Percentiles rank a stretch among this genome's conserved stretches.
Conservation (phyloP, 495 filamentous ascomycete species). For the Tetracladium setigerum region DNA sequence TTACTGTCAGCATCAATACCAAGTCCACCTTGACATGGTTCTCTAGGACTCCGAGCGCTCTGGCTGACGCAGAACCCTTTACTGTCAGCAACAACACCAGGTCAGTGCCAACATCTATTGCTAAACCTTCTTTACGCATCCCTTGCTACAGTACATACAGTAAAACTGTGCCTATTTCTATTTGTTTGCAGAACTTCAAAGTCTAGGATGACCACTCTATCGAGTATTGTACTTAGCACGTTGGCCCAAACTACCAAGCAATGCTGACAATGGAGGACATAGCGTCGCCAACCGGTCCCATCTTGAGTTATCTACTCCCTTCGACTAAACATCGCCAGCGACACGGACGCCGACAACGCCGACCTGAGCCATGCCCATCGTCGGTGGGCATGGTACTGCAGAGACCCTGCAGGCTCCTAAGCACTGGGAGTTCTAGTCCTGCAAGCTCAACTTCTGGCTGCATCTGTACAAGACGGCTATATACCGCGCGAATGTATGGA, state of each 20-base stretch:
- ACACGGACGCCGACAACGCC: constrained; percentile 1
- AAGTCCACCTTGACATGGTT: too few relatives aligned
- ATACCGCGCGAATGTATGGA: constrained; percentile 15
- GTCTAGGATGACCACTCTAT: constrained; percentile 6
- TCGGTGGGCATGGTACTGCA: constrained; percentile 18
- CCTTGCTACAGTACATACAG: too few relatives aligned
- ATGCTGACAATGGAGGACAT: constrained; percentile 2
- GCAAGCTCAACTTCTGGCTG: constrained; percentile 20
- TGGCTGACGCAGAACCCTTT: too few relatives aligned
- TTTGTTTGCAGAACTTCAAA: constrained; percentile 9
- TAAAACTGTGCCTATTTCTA: constrained; percentile 8
- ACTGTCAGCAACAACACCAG: too few relatives aligned
- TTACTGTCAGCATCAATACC: too few relatives aligned
- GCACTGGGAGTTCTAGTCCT: background rate
- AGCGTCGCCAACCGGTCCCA: background rate
- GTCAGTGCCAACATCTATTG: constrained; percentile 11
- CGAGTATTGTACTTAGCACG: constrained; percentile 9
- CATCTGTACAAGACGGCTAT: constrained; percentile 17
- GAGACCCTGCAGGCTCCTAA: constrained; percentile 12
- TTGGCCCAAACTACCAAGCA: constrained; percentile 5
- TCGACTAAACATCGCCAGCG: background rate
- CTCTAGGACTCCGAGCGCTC: too few relatives aligned
- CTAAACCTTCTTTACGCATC: constrained; percentile 6
- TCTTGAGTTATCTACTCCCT: background rate
- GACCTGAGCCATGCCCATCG: constrained; percentile 5